A percentile compares a stretch with the other conserved stretches of the same genome.
These are phyloP conservation scores for Amoeboaphelidium protococcarum DNA, from an alignment of 371 early-diverging fungal species.

Conservation along the genomic window DNA sequence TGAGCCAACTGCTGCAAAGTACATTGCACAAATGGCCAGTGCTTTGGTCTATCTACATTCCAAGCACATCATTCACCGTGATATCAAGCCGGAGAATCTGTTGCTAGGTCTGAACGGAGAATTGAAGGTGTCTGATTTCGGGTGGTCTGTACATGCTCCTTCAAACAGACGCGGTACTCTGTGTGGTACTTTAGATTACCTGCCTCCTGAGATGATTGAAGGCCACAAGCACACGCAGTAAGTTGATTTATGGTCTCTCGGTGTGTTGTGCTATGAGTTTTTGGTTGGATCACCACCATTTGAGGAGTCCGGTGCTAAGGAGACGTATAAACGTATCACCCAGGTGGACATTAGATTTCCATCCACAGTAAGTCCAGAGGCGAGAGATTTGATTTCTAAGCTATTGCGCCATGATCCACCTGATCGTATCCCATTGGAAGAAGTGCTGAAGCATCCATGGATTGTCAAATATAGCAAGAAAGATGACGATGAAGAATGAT, in stretches of 20 bases:
- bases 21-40: slow-evolving; percentile 57
- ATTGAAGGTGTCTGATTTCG: slow-evolving; percentile 94
- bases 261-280: slow-evolving; percentile 92
- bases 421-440: slow-evolving; percentile 35
- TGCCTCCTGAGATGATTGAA: slow-evolving; percentile 59
- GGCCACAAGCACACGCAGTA: slow-evolving; percentile 52
- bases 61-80: slow-evolving; percentile 87
- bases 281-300: slow-evolving; percentile 88
- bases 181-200: slow-evolving; percentile 93
- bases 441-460: slow-evolving; percentile 61
- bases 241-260: slow-evolving; percentile 95
- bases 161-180: slow-evolving; percentile 47
- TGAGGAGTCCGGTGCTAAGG: slow-evolving; percentile 33
- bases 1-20: slow-evolving; percentile 57
- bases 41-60: slow-evolving; percentile 76
- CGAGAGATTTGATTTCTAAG: slow-evolving; percentile 61
- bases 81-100: slow-evolving; percentile 88
- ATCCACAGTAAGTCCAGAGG: slow-evolving; percentile 44
- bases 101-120: slow-evolving; percentile 56
- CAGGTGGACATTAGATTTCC: slow-evolving; percentile 65
- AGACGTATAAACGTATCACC: slow-evolving; percentile 58
- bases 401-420: slow-evolving; percentile 44
- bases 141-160: slow-evolving; percentile 93
- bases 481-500: no score
- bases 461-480: slow-evolving; percentile 17